Percentiles rank a stretch among this genome's conserved stretches.
These are phyloP conservation scores for Solanum sejunctum DNA, from an alignment of 257 asterid species.

Conservation along the genomic window DNA sequence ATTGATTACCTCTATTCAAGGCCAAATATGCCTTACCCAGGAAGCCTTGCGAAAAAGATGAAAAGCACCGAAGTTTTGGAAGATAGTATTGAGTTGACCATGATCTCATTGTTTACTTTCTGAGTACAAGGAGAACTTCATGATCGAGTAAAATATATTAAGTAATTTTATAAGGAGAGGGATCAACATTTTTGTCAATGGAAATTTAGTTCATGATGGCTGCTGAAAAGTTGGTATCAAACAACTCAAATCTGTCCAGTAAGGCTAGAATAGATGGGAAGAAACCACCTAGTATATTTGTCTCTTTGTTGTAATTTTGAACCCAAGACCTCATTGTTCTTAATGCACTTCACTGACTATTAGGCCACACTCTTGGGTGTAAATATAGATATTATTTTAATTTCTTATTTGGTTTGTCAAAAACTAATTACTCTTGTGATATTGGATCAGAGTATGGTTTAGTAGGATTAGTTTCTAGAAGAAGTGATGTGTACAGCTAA, in stretches of 20 bases:
- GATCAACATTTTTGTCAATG: not conserved
- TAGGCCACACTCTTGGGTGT: no score
- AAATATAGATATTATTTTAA: no score
- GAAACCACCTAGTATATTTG: no score
- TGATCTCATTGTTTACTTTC: not conserved
- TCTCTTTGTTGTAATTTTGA: no score
- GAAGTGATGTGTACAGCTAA: not conserved
- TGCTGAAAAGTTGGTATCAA: not conserved
- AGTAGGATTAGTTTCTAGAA: not conserved
- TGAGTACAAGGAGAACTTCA: not conserved
- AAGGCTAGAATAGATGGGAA: no score
- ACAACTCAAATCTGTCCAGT: not conserved
- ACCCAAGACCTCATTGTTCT: no score
- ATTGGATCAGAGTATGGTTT: not conserved
- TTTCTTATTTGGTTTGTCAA: not conserved
- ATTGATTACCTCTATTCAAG: not conserved
- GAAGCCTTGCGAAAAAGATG: not conserved
- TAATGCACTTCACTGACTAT: no score
- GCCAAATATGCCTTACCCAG: not conserved
- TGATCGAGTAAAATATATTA: not conserved
- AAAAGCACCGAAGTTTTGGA: not conserved
- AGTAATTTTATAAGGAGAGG: not conserved
- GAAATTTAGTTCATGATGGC: not conserved
- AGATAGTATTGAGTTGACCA: not conserved
- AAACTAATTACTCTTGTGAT: not conserved